These are phyloP conservation scores for Aspergillus sp. DNA, from an alignment of 2,329 filamentous ascomycete genomes.

Conservation along the genomic window DNA sequence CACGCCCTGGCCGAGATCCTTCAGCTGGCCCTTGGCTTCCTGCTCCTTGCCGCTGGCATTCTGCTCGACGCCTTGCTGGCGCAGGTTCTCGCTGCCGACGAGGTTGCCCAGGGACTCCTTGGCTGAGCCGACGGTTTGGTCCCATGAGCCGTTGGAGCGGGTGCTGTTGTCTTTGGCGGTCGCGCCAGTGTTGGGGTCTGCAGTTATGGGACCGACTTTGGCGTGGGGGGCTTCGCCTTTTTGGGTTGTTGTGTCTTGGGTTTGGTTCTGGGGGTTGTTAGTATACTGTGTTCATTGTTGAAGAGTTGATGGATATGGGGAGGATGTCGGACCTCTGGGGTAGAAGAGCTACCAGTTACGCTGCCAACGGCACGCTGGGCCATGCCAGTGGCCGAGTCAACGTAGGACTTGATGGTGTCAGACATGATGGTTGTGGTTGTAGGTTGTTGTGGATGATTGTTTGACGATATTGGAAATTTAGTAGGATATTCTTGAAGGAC, in stretches of 20 bases:
- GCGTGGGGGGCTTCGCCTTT: constrained; percentile 62
- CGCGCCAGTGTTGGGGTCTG: constrained; percentile 62
- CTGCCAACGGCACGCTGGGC: constrained; percentile 68
- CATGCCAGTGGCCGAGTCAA: constrained; percentile 68
- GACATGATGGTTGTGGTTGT: constrained; percentile 18
- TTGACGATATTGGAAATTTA: no score
- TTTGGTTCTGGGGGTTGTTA: constrained; percentile 56
- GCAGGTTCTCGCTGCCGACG: constrained; percentile 69
- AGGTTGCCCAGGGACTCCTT: constrained; percentile 78
- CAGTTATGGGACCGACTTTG: constrained; percentile 68
- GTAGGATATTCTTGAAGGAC: no score
- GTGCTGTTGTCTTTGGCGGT: constrained; percentile 67
- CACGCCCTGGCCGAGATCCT: constrained; percentile 65
- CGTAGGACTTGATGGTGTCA: constrained; percentile 67
- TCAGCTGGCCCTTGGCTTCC: constrained; percentile 77
- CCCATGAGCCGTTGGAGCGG: constrained; percentile 69
- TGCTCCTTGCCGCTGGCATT: constrained; percentile 74
- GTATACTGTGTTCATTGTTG: constrained; percentile 4
- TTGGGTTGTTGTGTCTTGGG: constrained; percentile 61
- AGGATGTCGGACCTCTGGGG: constrained; percentile 48
- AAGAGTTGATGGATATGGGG: neutral
- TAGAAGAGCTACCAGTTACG: constrained; percentile 66
- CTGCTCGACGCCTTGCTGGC: constrained; percentile 69
- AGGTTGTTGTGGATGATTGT: no score
- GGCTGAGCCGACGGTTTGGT: constrained; percentile 81